Evolutionary conservation across 371 early-diverging fungal species (phyloP).

Genomic region (Parasitella parasitica): DNA sequence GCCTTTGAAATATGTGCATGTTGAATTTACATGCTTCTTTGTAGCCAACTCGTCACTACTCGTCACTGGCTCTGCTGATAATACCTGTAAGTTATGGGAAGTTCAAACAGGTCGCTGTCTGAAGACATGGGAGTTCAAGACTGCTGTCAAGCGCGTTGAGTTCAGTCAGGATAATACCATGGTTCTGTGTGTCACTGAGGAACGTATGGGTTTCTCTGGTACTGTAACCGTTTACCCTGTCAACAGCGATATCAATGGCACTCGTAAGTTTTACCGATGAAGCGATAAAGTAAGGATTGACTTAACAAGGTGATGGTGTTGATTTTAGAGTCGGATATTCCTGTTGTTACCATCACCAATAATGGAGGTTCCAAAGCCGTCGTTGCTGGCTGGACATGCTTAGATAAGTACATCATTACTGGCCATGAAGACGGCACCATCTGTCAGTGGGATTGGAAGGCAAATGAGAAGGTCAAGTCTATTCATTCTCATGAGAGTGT

Average conservation of each 20-base stretch:
- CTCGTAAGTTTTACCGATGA: constrained; percentile 25
- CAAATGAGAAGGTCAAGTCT: constrained; percentile 64
- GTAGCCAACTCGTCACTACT: constrained; percentile 69
- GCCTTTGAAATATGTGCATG: not conserved
- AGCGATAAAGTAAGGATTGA: too few species aligned
- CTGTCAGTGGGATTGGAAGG: constrained; percentile 85
- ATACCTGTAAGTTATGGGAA: constrained; percentile 94
- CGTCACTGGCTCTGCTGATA: constrained; percentile 95
- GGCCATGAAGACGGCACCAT: constrained; percentile 94
- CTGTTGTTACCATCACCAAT: constrained; percentile 63
- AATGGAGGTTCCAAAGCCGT: constrained; percentile 85
- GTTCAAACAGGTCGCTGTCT: constrained; percentile 91
- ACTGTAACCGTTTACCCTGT: constrained; percentile 82
- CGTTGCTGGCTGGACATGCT: constrained; percentile 89
- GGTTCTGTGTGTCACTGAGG: constrained; percentile 93
- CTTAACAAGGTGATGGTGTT: too few species aligned
- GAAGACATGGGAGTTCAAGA: constrained; percentile 85
- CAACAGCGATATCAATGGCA: constrained; percentile 57
- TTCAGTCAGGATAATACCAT: constrained; percentile 87
- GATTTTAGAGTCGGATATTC: constrained; percentile 68
- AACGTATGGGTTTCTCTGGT: constrained; percentile 91
- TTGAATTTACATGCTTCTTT: not conserved
- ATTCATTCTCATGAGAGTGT: constrained; percentile 69
- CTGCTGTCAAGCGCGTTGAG: constrained; percentile 92
- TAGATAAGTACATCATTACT: constrained; percentile 88